These are phyloP conservation scores for Celoporthe dispersa DNA, from an alignment of 2,329 filamentous ascomycete genomes.

Conservation along the genomic window DNA sequence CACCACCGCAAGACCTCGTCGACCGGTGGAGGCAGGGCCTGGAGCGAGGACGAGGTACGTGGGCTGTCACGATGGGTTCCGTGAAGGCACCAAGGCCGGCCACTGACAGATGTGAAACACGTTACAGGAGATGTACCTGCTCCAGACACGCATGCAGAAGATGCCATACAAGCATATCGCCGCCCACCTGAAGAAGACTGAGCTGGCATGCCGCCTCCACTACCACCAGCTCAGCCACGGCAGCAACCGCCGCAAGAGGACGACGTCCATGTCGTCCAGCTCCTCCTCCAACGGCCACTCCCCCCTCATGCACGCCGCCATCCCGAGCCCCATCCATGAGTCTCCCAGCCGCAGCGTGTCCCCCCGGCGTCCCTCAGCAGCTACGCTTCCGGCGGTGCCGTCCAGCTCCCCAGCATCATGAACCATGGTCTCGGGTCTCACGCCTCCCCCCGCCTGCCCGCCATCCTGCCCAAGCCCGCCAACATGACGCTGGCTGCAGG, in stretches of 20 bases:
- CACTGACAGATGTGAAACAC: not conserved
- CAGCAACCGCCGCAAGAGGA: slow-evolving; percentile 78
- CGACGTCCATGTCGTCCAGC: slow-evolving; percentile 69
- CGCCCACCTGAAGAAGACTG: slow-evolving; percentile 82
- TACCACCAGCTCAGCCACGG: slow-evolving; percentile 86
- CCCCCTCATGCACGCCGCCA: slow-evolving; percentile 51
- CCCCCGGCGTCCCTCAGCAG: slow-evolving; percentile 51
- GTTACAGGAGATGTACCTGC: slow-evolving; percentile 75
- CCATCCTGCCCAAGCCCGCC: slow-evolving; percentile 69
- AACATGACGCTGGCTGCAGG: slow-evolving; percentile 51
- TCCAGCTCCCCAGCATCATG: slow-evolving; percentile 61
- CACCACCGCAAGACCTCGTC: slow-evolving; percentile 69
- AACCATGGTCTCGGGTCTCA: slow-evolving; percentile 43
- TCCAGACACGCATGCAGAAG: slow-evolving; percentile 83
- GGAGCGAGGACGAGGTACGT: slow-evolving; percentile 83
- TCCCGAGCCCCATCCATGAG: slow-evolving; percentile 57
- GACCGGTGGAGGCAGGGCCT: slow-evolving; percentile 77
- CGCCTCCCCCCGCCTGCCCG: slow-evolving; percentile 56
- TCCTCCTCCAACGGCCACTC: slow-evolving; percentile 60
- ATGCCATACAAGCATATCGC: slow-evolving; percentile 93
- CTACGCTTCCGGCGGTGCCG: slow-evolving; percentile 45
- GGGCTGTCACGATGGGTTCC: not conserved
- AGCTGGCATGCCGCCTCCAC: slow-evolving; percentile 84
- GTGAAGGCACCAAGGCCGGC: not conserved
- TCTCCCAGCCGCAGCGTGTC: slow-evolving; percentile 53